These are phyloP conservation scores for Exserohilum turcica DNA, from an alignment of 2,329 filamentous ascomycete species.

Conservation along the genomic window DNA sequence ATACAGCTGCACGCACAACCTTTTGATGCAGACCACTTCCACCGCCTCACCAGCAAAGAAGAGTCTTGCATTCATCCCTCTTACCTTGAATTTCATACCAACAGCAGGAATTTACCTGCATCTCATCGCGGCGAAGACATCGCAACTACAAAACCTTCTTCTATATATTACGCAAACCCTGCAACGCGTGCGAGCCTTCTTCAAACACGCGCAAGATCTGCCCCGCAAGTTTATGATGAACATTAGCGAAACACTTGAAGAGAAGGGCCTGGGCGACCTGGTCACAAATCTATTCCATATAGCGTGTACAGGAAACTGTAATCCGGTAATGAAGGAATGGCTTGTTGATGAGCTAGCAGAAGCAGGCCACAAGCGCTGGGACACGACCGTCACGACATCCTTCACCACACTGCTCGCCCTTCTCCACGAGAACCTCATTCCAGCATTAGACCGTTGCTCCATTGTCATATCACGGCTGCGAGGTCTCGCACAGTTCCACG, in stretches of 20 bases:
- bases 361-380: conserved; percentile 92
- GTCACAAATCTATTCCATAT: conserved; percentile 81
- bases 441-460: conserved; percentile 80
- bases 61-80: conserved; percentile 59
- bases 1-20: conserved; percentile 73
- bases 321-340: conserved; percentile 80
- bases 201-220: conserved; percentile 80
- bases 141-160: conserved; percentile 82
- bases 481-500: conserved; percentile 81
- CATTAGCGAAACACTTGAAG: conserved; percentile 74
- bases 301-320: conserved; percentile 80
- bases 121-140: conserved; percentile 82
- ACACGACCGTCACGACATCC: conserved; percentile 79
- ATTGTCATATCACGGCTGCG: conserved; percentile 82
- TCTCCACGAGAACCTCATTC: conserved; percentile 85
- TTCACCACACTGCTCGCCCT: conserved; percentile 78
- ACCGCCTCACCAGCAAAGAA: conserved; percentile 31
- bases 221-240: conserved; percentile 77
- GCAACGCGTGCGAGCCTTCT: conserved; percentile 78
- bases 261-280: conserved; percentile 68
- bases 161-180: conserved; percentile 84
- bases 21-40: conserved; percentile 63
- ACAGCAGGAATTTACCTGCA: conserved; percentile 80
- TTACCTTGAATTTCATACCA: conserved; percentile 83
- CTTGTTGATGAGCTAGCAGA: conserved; percentile 73